A percentile compares a stretch with the other conserved stretches of the same genome.
Evolutionary conservation across 495 filamentous ascomycete species (phyloP).

Genomic region (Extremus antarcticus): DNA sequence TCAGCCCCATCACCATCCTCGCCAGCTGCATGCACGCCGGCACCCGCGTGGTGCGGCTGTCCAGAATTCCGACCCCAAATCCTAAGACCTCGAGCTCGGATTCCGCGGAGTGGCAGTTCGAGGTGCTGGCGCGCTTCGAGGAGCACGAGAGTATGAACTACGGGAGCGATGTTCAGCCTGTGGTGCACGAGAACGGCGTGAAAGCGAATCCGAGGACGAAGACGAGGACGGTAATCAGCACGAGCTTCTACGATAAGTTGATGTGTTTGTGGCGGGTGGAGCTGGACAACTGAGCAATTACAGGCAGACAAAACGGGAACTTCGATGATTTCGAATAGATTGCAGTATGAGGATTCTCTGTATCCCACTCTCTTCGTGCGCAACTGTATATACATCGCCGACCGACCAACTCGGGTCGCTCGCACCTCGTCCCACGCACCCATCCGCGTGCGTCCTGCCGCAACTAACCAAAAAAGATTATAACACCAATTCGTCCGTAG

Average conservation of each 20-base stretch:
- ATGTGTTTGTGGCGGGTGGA: constrained; percentile 60
- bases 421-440: too few relatives aligned
- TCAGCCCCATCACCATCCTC: constrained; percentile 43
- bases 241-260: constrained; percentile 81
- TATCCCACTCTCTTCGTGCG: too few relatives aligned
- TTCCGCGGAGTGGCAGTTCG: constrained; percentile 41
- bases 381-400: too few relatives aligned
- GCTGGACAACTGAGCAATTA: not conserved
- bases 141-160: constrained; percentile 97
- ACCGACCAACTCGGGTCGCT: too few relatives aligned
- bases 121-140: constrained; percentile 62
- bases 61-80: too few relatives aligned
- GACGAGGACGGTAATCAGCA: constrained; percentile 46
- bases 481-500: not conserved
- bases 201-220: constrained; percentile 7
- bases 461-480: not conserved
- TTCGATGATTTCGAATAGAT: too few relatives aligned
- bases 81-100: too few relatives aligned
- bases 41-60: constrained; percentile 52
- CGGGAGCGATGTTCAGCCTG: constrained; percentile 61
- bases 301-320: too few relatives aligned
- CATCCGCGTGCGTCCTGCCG: too few relatives aligned
- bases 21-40: constrained; percentile 94
- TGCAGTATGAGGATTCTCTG: too few relatives aligned
- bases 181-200: too few relatives aligned